Evolutionary conservation across 139 green algal species (phyloP).

Genomic region (Diplosphaera chodatii): DNA sequence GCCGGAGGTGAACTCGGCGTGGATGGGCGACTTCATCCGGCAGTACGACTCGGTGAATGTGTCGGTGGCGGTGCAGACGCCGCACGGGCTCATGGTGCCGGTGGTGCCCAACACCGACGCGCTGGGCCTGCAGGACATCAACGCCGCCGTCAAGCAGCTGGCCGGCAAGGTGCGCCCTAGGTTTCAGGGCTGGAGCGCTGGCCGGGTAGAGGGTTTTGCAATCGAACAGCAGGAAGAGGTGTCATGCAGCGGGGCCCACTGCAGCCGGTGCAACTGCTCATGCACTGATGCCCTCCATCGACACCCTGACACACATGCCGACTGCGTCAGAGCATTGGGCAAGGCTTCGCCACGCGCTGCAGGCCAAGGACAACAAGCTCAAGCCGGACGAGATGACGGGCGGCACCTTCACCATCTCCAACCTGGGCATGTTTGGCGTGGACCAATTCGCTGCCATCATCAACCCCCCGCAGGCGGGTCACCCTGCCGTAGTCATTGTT

Average conservation of each 20-base stretch:
- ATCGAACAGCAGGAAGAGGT: too few species aligned
- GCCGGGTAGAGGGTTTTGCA: too few species aligned
- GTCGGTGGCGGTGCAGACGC: conserved; percentile 79
- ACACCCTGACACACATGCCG: too few species aligned
- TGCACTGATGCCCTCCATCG: too few species aligned
- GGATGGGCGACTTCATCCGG: conserved; percentile 84
- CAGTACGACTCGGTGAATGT: conserved; percentile 71
- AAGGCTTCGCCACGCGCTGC: too few species aligned
- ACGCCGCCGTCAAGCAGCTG: conserved; percentile 59
- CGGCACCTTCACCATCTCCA: conserved; percentile 89
- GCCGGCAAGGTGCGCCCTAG: conserved; percentile 61
- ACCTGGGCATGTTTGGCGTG: conserved; percentile 93
- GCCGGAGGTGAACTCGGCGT: conserved; percentile 68
- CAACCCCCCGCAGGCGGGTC: conserved; percentile 89
- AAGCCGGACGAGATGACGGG: conserved; percentile 78
- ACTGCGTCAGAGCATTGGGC: too few species aligned
- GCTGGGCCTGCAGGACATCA: conserved; percentile 69
- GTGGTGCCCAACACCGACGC: conserved; percentile 66
- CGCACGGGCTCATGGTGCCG: conserved; percentile 86
- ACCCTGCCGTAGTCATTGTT: too few species aligned
- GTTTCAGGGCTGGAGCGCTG: too few species aligned
- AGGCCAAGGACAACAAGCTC: conserved; percentile 85
- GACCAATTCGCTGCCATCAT: conserved; percentile 92
- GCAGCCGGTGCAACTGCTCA: too few species aligned
- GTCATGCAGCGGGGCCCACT: too few species aligned